Conservation (phyloP, 148 eudicot species). For the Fagopyrum tataricum region DNA sequence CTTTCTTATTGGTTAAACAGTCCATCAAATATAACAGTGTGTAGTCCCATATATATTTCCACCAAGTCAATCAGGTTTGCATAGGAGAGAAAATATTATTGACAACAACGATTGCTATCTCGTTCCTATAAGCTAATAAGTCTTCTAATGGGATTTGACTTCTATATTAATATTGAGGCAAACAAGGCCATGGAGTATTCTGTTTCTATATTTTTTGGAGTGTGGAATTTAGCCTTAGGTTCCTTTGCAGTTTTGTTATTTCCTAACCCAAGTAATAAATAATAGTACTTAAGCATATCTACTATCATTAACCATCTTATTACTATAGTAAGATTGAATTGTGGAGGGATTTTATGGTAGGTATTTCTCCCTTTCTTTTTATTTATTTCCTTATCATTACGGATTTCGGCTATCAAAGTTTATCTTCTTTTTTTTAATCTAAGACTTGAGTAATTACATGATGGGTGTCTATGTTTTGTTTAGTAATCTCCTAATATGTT, state of each 20-base stretch:
- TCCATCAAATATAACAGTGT: not conserved
- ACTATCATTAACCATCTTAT: not conserved
- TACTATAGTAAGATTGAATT: not conserved
- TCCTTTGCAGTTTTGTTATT: not conserved
- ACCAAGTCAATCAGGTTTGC: not conserved
- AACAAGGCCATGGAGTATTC: not conserved
- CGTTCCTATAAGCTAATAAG: not conserved
- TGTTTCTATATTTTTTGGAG: not conserved
- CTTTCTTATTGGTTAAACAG: not conserved
- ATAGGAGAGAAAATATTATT: not conserved
- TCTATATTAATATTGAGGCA: not conserved
- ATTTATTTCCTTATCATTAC: no score
- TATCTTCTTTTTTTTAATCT: not conserved
- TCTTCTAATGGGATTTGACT: not conserved
- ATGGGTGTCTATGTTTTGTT: not conserved
- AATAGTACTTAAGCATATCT: not conserved
- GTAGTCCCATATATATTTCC: not conserved
- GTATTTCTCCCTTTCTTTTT: not conserved
- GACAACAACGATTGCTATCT: not conserved
- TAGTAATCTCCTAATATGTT: no score
- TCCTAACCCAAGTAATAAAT: not conserved
- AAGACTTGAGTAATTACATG: no score
- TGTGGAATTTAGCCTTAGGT: not conserved
- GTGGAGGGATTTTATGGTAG: not conserved
- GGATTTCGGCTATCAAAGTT: no score